Percentiles rank a stretch among this genome's conserved stretches.
phyloP scores from a whole-genome alignment of 2,329 filamentous ascomycete species.

The Colletotrichum incanum region DNA sequence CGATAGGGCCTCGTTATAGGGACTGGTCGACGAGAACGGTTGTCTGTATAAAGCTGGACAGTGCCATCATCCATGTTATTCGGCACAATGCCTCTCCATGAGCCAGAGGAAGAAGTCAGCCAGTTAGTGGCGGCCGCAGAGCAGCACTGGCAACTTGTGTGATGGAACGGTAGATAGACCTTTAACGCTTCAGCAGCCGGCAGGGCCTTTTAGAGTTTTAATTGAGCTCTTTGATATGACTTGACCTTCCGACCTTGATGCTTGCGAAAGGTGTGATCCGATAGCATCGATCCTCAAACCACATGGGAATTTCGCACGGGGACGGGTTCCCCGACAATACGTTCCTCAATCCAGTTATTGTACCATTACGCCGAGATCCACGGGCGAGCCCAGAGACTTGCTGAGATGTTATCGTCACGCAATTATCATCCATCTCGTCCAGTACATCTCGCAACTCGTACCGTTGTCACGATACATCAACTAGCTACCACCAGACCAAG shows the following conservation, averaged over 20 bases:
- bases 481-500: background rate
- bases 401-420: background rate
- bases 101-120: background rate
- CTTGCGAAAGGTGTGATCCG: background rate
- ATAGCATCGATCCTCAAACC: background rate
- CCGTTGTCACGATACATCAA: background rate
- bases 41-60: background rate
- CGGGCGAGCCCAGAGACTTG: background rate
- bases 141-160: background rate
- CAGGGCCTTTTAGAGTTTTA: constrained; percentile 20
- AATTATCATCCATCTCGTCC: background rate
- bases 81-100: background rate
- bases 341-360: background rate
- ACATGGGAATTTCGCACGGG: background rate
- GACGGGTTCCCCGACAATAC: background rate
- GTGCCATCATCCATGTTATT: background rate
- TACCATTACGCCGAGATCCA: background rate
- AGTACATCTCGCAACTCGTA: background rate
- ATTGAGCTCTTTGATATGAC: constrained; percentile 13
- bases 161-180: constrained; percentile 6
- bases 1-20: background rate
- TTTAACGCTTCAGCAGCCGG: constrained; percentile 31
- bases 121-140: background rate
- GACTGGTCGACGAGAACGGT: background rate
- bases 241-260: background rate